These are phyloP conservation scores for Solanum clarkiae DNA, from an alignment of 257 asterid species.

Conservation along the genomic window DNA sequence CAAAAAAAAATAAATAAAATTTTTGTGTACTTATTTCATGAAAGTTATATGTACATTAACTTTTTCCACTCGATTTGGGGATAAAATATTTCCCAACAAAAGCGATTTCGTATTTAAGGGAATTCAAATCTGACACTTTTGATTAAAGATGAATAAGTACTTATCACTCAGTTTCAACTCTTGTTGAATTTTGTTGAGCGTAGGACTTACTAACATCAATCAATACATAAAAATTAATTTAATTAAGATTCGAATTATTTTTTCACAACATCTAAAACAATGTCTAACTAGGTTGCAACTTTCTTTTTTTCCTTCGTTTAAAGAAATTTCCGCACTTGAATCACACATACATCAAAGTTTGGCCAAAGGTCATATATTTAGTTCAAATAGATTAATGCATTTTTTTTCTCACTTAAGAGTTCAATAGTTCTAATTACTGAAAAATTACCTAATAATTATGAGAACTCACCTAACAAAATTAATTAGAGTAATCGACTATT, in stretches of 20 bases:
- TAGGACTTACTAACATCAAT: background rate
- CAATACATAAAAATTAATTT: background rate
- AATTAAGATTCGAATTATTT: background rate
- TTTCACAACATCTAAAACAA: background rate
- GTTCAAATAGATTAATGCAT: background rate
- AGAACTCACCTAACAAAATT: background rate
- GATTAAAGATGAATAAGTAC: too few relatives aligned
- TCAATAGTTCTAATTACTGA: background rate
- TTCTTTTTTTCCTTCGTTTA: background rate
- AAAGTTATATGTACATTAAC: too few relatives aligned
- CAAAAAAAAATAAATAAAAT: background rate
- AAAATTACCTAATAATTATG: background rate
- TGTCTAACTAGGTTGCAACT: background rate
- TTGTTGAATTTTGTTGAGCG: background rate
- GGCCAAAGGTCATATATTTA: background rate
- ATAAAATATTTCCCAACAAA: too few relatives aligned
- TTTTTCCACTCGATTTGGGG: too few relatives aligned
- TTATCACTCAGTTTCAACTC: too few relatives aligned
- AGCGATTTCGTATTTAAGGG: rapidly evolving
- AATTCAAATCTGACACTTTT: too few relatives aligned
- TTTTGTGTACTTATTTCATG: background rate
- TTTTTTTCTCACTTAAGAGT: background rate
- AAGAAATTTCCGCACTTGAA: background rate
- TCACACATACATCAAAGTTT: background rate
- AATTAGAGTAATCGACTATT: background rate